Evolutionary conservation across 495 filamentous ascomycete genomes (phyloP), one percentile per base, ranked within the genome.

Genomic region (Rusavskia elegans): DNA sequence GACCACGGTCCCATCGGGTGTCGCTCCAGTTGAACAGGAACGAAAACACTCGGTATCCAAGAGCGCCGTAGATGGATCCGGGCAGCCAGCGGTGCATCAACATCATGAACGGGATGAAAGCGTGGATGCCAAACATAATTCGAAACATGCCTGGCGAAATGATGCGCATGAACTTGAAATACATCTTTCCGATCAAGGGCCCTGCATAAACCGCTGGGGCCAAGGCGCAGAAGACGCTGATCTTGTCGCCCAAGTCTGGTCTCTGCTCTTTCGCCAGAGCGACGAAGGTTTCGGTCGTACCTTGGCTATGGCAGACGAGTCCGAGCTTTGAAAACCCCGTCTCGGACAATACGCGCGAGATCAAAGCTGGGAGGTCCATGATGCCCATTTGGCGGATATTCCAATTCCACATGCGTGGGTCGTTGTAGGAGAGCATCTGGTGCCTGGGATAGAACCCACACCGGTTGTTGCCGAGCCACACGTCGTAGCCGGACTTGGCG

Each of bases 391-490:
- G 87, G 0, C 85, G 78, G 52, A 96, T 93, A 59, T 94, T 95
- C 90, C 90, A 97, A 11, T 82, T 77, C 90, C 90, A 97, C 88
- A 97, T 95, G 19, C 89, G 78, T 6, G 90, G 90, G 60, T 97
- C 90, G 17, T 68, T 68, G 53, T 82, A 77, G 1, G 71, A 70
- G 42, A 97, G 71, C 13, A 81, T 68, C 1, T 74, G 77, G 58
- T 97, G 90, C 55, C 79, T 72, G 2, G 90, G 89, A 1, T 74
- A 61, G 62, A 90, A 84, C 13, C 89, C 92, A 62, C 92, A 96
- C 21, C 90, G 81, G 61, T 95, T 95, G 64, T 95, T 95, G 7
- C 92, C 90, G 5, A 96, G 74, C 89, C 89, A 97, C 49, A 97
- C 87, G 63, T 97, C 90, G 66, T 85, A 96, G n/a, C 90, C 90